Conservation (phyloP, 768 basidiomycete genomes). For the Auricularia cornea region DNA sequence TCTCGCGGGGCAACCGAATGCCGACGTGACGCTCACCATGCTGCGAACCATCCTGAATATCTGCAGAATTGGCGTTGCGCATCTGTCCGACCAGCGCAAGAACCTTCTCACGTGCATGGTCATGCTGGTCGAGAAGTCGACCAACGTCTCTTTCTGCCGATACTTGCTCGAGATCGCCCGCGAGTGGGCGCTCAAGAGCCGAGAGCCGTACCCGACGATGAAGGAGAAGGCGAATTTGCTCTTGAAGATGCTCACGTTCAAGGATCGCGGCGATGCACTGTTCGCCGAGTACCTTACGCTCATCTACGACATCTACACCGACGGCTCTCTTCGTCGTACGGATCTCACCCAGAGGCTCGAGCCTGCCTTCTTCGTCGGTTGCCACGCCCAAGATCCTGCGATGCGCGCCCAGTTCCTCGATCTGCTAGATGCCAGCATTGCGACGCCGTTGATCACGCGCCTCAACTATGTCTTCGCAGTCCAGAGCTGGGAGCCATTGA, state of each 20-base stretch:
- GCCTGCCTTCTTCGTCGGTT: constrained; percentile 86
- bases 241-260: constrained; percentile 80
- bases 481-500: constrained; percentile 90
- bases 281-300: constrained; percentile 81
- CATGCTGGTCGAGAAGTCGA: constrained; percentile 83
- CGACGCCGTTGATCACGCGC: constrained; percentile 71
- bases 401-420: constrained; percentile 84
- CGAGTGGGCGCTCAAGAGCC: constrained; percentile 82
- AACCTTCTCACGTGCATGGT: constrained; percentile 70
- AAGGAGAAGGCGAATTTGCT: constrained; percentile 91
- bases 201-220: constrained; percentile 81
- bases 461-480: constrained; percentile 86
- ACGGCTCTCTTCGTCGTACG: constrained; percentile 74
- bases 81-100: constrained; percentile 79
- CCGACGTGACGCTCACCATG: constrained; percentile 51
- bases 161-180: constrained; percentile 80
- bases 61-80: constrained; percentile 68
- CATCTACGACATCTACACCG: constrained; percentile 91
- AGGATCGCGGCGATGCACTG: constrained; percentile 68
- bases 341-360: constrained; percentile 92
- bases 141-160: constrained; percentile 65
- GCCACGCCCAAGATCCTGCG: constrained; percentile 68
- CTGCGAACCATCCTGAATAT: constrained; percentile 81
- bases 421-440: constrained; percentile 80
- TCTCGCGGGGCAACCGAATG: constrained; percentile 36